Percentiles rank a stretch among this genome's conserved stretches.
These are phyloP conservation scores for Chaetomiaceae sp. DNA, from an alignment of 2,329 filamentous ascomycete genomes.

Conservation along the genomic window DNA sequence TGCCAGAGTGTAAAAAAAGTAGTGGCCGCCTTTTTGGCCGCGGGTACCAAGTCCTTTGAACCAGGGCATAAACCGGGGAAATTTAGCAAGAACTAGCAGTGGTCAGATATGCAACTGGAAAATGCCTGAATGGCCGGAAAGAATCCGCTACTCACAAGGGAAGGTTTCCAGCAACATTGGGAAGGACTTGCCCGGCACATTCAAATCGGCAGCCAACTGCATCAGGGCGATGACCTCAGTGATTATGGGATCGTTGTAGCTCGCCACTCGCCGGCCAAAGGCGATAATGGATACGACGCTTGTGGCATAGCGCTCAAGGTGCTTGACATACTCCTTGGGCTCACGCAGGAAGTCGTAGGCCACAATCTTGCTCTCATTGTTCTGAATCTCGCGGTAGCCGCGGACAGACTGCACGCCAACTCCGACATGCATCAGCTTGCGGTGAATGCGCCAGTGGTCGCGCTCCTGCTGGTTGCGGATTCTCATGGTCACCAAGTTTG, in stretches of 20 bases:
- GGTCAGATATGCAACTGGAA: background rate
- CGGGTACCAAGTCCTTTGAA: constrained; percentile 44
- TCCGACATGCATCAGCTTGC: constrained; percentile 49
- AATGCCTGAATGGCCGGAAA: background rate
- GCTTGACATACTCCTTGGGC: constrained; percentile 46
- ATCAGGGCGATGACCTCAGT: constrained; percentile 56
- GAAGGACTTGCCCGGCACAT: constrained; percentile 49
- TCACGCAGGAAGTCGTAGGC: constrained; percentile 44
- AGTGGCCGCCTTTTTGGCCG: constrained; percentile 39
- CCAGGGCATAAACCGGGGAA: constrained; percentile 48
- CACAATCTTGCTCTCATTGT: constrained; percentile 54
- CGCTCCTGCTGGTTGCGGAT: constrained; percentile 37
- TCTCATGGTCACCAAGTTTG: constrained; percentile 43
- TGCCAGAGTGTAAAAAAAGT: constrained; percentile 50
- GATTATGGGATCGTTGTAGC: constrained; percentile 51
- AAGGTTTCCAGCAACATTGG: constrained; percentile 56
- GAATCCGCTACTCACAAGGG: constrained; percentile 30
- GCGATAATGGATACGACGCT: constrained; percentile 54
- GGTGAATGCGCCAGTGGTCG: constrained; percentile 42
- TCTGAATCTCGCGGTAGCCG: constrained; percentile 50
- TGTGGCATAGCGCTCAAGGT: constrained; percentile 51
- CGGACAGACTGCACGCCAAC: constrained; percentile 53
- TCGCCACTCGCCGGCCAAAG: constrained; percentile 50
- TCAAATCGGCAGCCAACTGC: constrained; percentile 54
- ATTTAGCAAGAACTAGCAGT: constrained; percentile 38